Evolutionary conservation across 495 filamentous ascomycete species (phyloP), one percentile per base, ranked within the genome.

Genomic region (Melanomma pulvis-pyrius): DNA sequence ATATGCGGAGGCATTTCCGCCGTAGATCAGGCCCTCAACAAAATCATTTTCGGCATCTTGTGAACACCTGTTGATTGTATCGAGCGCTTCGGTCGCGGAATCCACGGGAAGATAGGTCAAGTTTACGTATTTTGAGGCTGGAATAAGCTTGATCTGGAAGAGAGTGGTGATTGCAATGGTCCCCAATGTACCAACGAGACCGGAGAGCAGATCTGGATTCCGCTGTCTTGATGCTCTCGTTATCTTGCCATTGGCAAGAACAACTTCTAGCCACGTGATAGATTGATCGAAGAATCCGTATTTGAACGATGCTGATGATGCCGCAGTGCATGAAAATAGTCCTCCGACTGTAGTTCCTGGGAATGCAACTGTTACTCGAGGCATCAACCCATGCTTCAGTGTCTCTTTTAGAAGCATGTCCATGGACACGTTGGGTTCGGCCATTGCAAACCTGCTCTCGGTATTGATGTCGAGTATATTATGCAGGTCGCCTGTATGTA

Each of bases 341-440:
- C 84, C 84, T 1, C 84, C 83, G 0, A 81, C 82, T 7, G 83
- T 86, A 61, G 85, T 86, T 4, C 84, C 82, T 6, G 82, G 83
- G 60, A 86, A 87, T 56, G 81, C 82, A 79, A 81, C 81, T 12
- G 83, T 80, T 7, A 84, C 82, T 11, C 78, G 75, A 25, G 82
- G 82, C 8, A 84, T 67, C 3, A 84, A 68, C 9, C 76, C 77
- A 30, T 82, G 61, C 41, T 71, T 70, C 21, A 78, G 64, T 0
- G 82, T 81, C 9, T 76, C 74, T 51, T 78, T 69, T 15, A 82
- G 77, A 1, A 85, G 75, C 6, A 68, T 67, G 64, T 83, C 81
- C 79, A 83, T 84, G 8, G 81, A 76, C 24, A 84, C 82, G 59
- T 84, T 84, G 26, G 82, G 82, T 67, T 84, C 81, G n/a, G 83